These are phyloP conservation scores for Claviceps paspali DNA, from an alignment of 2,329 filamentous ascomycete species.

Conservation along the genomic window DNA sequence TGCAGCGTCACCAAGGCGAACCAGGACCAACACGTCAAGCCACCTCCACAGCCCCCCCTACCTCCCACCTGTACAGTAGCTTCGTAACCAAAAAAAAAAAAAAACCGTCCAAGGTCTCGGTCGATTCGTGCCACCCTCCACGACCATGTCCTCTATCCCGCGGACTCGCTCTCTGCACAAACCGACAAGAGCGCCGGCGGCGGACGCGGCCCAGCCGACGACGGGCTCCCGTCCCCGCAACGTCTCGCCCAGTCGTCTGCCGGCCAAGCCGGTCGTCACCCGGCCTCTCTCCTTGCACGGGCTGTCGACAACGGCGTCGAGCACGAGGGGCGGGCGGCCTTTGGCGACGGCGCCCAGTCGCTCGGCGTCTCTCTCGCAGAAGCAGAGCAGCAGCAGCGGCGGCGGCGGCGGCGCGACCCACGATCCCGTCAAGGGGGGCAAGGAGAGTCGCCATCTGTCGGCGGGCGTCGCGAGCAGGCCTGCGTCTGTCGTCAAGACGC, in stretches of 20 bases:
- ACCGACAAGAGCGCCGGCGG: constrained; percentile 6
- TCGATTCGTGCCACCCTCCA: too few species aligned
- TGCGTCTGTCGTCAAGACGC: constrained; percentile 9
- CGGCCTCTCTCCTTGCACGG: constrained; percentile 15
- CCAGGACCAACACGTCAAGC: too few species aligned
- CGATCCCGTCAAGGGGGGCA: constrained; percentile 8
- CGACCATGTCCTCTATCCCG: constrained; percentile 7
- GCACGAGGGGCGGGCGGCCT: too few species aligned
- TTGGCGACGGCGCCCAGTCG: too few species aligned
- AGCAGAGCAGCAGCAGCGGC: too few species aligned
- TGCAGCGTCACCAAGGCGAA: too few species aligned
- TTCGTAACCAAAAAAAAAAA: too few species aligned
- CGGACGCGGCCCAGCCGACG: constrained; percentile 6
- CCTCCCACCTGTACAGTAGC: too few species aligned
- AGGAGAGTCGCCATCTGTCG: constrained; percentile 19
- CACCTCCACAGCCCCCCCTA: too few species aligned
- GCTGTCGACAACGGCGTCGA: constrained; percentile 9
- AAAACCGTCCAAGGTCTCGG: too few species aligned
- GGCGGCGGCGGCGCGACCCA: constrained; percentile 1
- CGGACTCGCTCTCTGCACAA: constrained; percentile 25
- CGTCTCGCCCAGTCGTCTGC: constrained; percentile 34
- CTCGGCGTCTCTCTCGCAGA: constrained; percentile 11
- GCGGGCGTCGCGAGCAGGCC: constrained; percentile 18
- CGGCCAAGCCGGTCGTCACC: constrained; percentile 25
- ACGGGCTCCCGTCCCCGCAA: constrained; percentile 17